Conservation (phyloP, 2,329 filamentous ascomycete genomes). For the Pseudocercospora musae region DNA sequence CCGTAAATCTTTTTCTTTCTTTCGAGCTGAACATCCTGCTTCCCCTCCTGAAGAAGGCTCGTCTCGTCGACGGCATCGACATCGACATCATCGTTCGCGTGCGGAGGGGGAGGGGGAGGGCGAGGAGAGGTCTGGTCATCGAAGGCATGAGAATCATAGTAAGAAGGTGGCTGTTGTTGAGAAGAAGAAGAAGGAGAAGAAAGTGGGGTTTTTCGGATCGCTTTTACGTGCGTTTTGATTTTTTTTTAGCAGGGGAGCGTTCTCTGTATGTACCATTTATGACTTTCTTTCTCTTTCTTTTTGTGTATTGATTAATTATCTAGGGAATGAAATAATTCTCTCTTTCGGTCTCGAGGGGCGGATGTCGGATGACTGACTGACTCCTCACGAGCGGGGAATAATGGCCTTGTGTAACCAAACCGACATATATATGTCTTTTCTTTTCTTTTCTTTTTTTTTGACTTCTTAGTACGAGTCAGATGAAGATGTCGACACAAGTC, state of each 20-base stretch:
- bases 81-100: constrained; percentile 13
- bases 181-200: constrained; percentile 13
- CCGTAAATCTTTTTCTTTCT: not conserved
- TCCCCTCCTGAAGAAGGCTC: constrained; percentile 16
- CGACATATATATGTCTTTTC: too few species aligned
- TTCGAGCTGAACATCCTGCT: too few species aligned
- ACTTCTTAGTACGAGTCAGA: not conserved
- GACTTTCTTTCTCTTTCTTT: too few species aligned
- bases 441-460: too few species aligned
- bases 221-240: constrained; percentile 9
- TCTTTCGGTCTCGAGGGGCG: too few species aligned
- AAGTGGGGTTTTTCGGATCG: constrained; percentile 15
- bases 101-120: too few species aligned
- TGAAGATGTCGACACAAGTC: constrained; percentile 1
- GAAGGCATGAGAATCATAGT: constrained; percentile 12
- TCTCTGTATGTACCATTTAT: too few species aligned
- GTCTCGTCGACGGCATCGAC: constrained; percentile 7
- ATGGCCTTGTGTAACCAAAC: too few species aligned
- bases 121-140: not conserved
- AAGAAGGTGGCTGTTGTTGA: constrained; percentile 6
- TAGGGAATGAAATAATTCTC: too few species aligned
- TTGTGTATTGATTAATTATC: too few species aligned
- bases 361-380: too few species aligned
- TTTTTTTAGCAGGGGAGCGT: too few species aligned
- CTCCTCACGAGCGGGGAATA: not conserved